Evolutionary conservation across 192 early-diverging fungal genomes (phyloP).

Genomic region (Diversispora epigaea): DNA sequence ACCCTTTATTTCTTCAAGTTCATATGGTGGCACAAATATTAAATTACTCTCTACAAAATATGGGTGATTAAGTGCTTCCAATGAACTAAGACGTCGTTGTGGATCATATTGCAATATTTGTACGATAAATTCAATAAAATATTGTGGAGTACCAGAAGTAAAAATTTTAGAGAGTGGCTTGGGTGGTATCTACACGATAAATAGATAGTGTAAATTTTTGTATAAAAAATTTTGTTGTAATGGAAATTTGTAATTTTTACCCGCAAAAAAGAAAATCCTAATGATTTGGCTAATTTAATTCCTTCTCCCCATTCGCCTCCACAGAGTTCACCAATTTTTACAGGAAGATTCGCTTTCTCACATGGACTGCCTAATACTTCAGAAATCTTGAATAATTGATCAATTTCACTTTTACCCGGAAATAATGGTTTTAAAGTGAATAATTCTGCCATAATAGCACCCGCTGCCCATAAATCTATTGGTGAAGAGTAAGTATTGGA

Average conservation of each 20-base stretch:
- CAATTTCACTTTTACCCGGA: conserved; percentile 90
- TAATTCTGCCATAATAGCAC: conserved; percentile 90
- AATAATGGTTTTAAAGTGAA: conserved; percentile 85
- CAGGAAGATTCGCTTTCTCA: neutral
- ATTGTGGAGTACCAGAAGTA: neutral
- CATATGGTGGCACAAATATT: neutral
- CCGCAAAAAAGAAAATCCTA: conserved; percentile 65
- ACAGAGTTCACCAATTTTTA: neutral
- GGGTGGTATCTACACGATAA: neutral
- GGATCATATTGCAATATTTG: conserved; percentile 27
- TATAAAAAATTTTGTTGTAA: neutral
- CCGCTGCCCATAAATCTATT: conserved; percentile 97
- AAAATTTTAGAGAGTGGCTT: conserved; percentile 8
- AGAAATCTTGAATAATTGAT: conserved; percentile 87
- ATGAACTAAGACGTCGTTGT: conserved; percentile 13
- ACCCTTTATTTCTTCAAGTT: neutral
- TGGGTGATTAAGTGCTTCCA: conserved; percentile 16
- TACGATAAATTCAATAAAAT: conserved; percentile 22
- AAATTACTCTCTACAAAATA: conserved; percentile 22
- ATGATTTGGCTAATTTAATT: conserved; percentile 61
- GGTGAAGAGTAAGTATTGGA: conserved; percentile 82
- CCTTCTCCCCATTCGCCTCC: conserved; percentile 76
- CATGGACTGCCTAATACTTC: conserved; percentile 75
- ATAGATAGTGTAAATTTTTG: neutral
- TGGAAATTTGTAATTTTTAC: conserved; percentile 35